Conservation (phyloP, 768 basidiomycete species). For the Mycena indigotica region DNA sequence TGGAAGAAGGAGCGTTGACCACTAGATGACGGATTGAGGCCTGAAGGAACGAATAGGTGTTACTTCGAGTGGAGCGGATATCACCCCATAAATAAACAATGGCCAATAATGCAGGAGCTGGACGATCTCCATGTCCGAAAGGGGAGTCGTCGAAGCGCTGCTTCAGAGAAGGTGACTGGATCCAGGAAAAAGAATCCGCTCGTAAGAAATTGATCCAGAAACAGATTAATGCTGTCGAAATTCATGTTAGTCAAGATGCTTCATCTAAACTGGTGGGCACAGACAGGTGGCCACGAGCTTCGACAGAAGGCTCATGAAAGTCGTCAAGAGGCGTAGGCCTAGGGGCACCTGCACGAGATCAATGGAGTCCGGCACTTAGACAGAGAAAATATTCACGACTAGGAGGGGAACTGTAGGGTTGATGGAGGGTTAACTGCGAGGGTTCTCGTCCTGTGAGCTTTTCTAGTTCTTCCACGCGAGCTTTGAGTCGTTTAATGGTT, state of each 20-base stretch:
- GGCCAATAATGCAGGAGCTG: background rate
- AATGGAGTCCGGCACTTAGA: background rate
- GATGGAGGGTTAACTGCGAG: background rate
- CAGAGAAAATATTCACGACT: background rate
- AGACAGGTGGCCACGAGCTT: background rate
- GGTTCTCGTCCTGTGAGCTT: background rate
- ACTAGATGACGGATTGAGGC: background rate
- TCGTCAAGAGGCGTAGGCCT: background rate
- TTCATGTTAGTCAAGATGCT: background rate
- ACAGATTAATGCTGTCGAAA: background rate
- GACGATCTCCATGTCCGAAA: slow-evolving; percentile 1
- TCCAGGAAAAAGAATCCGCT: slow-evolving; percentile 1
- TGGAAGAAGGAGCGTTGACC: background rate
- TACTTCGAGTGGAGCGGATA: background rate
- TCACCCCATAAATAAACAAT: background rate
- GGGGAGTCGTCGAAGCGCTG: background rate
- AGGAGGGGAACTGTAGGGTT: background rate
- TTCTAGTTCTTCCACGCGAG: background rate
- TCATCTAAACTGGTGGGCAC: background rate
- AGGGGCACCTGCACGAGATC: background rate
- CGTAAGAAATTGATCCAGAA: background rate
- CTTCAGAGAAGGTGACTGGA: background rate
- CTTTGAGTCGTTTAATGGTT: background rate
- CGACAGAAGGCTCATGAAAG: background rate
- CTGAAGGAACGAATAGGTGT: background rate